Base-by-base conservation (phyloP, 495 filamentous ascomycete genomes). In the Trichocladium uniseriatum region DNA sequence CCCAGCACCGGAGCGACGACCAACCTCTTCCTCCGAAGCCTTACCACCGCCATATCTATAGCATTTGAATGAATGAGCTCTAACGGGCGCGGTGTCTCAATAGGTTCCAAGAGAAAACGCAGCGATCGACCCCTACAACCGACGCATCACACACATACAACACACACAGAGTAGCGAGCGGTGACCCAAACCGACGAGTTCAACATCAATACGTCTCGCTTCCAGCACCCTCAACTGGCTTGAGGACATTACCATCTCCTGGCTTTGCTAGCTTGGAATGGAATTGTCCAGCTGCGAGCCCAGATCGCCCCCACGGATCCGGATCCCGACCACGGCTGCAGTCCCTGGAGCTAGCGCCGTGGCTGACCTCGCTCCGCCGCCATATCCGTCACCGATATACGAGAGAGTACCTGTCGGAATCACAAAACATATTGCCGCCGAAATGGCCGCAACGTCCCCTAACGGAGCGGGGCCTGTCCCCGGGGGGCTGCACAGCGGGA, bases 401-500 rank as follows among this genome's bases (percentile, higher is more conserved):
- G 28, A 53, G 18, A 47, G 11, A n/a, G 16, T 32, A 8, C 41
- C 39, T 2, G 6, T 31, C 11, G 24, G 32, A 35, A 32, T 20
- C 52, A 14, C 38, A 41, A 45, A n/a, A 41, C 45, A 52, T 24
- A 20, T 10, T 10, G 1, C 43, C 29, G 35, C 28, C 19, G 37
- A 15, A n/a, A 64, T 64, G 55, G 34, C 52, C 40, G 49, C 52
- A 2, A 40, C 38, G 9, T 43, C 54, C 5, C 49, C 50, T 6
- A 53, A 53, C 34, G 55, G 55, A 16, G 16, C 27, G 6, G 48
- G 41, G 5, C 48, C 52, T 29, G 24, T 52, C 38, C 28, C 47
- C 8, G 42, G 34, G 2, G 43, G 39, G 24, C 29, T 15, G 15
- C 19, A 67, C 55, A 62, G 65, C 48, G 65, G 62, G 38, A 69